Conservation (phyloP, 2,329 filamentous ascomycete genomes). For the Cercospora citrullina region DNA sequence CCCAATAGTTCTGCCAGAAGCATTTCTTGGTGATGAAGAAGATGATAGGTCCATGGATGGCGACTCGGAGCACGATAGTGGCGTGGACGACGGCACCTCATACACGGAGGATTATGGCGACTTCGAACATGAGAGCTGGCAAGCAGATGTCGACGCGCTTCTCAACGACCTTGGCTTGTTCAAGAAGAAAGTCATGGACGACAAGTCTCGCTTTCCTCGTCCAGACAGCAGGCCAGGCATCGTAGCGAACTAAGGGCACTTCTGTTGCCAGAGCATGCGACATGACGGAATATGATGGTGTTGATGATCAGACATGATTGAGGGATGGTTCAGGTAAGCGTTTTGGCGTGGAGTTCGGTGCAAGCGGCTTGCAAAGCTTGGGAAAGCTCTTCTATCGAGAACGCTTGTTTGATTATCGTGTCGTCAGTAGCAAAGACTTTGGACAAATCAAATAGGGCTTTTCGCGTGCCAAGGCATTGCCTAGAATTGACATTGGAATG, state of each 20-base stretch:
- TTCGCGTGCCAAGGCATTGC: neutral
- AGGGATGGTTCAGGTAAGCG: constrained; percentile 7
- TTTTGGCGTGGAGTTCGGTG: constrained; percentile 10
- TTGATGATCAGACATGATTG: constrained; percentile 1
- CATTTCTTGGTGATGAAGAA: constrained; percentile 38
- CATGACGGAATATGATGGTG: neutral
- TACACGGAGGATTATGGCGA: constrained; percentile 50
- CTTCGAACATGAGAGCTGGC: constrained; percentile 50
- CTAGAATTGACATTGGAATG: neutral
- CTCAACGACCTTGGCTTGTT: constrained; percentile 78
- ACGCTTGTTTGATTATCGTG: neutral
- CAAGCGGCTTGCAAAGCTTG: neutral
- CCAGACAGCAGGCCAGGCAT: neutral
- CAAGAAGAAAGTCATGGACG: constrained; percentile 81
- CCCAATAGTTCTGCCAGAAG: constrained; percentile 67
- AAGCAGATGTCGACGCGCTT: constrained; percentile 82
- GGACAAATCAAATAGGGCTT: neutral
- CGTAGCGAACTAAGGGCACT: neutral
- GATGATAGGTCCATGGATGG: constrained; percentile 49
- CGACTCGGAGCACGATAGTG: constrained; percentile 58
- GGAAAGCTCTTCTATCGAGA: neutral
- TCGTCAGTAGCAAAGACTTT: neutral
- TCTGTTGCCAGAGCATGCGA: neutral
- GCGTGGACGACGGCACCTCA: constrained; percentile 50
- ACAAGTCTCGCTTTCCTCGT: constrained; percentile 63